phyloP scores from a whole-genome alignment of 257 asterid species.

The Catharanthus roseus region DNA sequence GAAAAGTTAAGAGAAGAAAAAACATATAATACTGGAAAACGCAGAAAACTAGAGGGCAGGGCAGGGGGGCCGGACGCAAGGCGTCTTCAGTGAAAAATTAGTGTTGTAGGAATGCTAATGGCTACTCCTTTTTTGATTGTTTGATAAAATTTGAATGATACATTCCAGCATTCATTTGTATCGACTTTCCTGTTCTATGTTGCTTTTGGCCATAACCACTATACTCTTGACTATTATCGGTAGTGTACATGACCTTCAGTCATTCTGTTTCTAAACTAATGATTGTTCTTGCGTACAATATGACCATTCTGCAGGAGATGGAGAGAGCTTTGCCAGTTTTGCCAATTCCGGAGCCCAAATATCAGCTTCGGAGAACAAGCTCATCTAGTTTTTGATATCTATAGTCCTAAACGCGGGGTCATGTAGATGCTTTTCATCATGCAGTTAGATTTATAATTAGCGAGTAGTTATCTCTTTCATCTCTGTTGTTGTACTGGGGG shows the following conservation, averaged over 20 bases:
- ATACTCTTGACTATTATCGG: too few species aligned
- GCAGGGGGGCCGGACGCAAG: neutral
- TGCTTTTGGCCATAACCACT: neutral
- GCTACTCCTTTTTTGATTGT: neutral
- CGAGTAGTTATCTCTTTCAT: neutral
- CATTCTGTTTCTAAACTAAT: neutral
- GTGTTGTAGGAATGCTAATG: neutral
- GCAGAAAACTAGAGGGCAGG: neutral
- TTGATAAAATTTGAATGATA: neutral
- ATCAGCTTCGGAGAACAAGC: slow-evolving; percentile 45
- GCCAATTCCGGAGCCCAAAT: slow-evolving; percentile 39
- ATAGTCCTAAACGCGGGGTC: slow-evolving; percentile 7
- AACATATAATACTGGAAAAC: neutral
- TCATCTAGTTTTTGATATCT: slow-evolving; percentile 33
- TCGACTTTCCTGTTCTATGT: neutral
- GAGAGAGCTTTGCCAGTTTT: slow-evolving; percentile 29
- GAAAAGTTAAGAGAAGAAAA: neutral
- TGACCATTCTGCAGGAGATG: slow-evolving; percentile 26
- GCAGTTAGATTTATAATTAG: slow-evolving; percentile 3
- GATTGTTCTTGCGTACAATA: neutral
- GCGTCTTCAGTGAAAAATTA: neutral
- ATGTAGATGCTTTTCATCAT: slow-evolving; percentile 13
- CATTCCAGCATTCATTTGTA: neutral
- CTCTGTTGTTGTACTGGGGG: neutral
- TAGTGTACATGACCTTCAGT: neutral